Percentiles rank a stretch among this genome's conserved stretches.
phyloP scores from a whole-genome alignment of 305 asterid genomes.

The Plantago lanceolata region DNA sequence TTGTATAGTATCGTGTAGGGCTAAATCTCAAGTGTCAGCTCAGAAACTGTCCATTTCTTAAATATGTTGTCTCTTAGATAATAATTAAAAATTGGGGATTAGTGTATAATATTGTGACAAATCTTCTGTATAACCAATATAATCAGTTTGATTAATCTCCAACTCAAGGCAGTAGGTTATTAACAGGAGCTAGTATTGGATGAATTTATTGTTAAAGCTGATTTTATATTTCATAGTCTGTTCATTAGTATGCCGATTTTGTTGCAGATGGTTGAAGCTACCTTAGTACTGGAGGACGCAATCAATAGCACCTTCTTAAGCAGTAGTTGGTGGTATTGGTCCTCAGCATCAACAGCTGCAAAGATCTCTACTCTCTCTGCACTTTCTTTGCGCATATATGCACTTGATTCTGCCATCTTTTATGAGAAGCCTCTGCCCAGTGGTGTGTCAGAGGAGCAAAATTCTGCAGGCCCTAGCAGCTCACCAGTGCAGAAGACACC shows the following conservation, averaged over 20 bases:
- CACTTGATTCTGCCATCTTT: constrained; percentile 73
- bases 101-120: too few relatives aligned
- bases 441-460: constrained; percentile 22
- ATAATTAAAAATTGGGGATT: too few relatives aligned
- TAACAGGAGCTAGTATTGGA: neutral
- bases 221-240: neutral
- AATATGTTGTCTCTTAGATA: too few relatives aligned
- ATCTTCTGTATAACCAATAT: too few relatives aligned
- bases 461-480: constrained; percentile 32
- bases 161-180: too few relatives aligned
- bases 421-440: constrained; percentile 51
- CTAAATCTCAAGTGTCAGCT: neutral
- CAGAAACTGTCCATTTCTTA: neutral
- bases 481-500: constrained; percentile 45
- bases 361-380: constrained; percentile 72
- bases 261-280: constrained; percentile 87
- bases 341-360: constrained; percentile 86
- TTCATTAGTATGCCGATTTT: constrained; percentile 14
- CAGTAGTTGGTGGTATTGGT: constrained; percentile 96
- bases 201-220: neutral
- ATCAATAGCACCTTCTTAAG: constrained; percentile 61
- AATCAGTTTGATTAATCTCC: neutral
- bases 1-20: too few relatives aligned
- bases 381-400: constrained; percentile 69
- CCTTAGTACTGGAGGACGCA: constrained; percentile 63